Percentiles rank a stretch among this genome's conserved stretches.
phyloP scores from a whole-genome alignment of 345 rosid species.

The Carallia pectinifolia region DNA sequence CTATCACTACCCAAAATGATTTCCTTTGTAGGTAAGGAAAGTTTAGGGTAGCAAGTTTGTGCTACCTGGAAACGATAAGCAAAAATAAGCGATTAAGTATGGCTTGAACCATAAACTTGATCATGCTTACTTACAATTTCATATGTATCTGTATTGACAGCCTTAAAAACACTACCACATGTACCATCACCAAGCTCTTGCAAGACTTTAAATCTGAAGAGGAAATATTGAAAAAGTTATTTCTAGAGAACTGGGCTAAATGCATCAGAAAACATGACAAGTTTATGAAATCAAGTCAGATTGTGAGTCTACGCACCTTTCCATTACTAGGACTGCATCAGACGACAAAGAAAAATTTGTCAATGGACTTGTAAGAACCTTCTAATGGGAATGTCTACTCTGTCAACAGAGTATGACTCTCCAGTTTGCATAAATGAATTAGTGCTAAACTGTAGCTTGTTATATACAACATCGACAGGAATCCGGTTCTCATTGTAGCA shows the following conservation, averaged over 20 bases:
- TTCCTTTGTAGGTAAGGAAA: conserved; percentile 5
- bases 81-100: background rate
- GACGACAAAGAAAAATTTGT: conserved; percentile 44
- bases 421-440: conserved; percentile 40
- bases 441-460: conserved; percentile 66
- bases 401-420: conserved; percentile 35
- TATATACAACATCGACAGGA: conserved; percentile 42
- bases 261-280: background rate
- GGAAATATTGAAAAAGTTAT: conserved; percentile 3
- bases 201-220: conserved; percentile 64
- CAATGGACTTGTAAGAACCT: conserved; percentile 62
- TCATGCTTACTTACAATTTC: conserved; percentile 58
- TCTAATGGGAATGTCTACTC: conserved; percentile 50
- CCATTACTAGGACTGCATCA: conserved; percentile 50
- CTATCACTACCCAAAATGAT: background rate
- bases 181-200: conserved; percentile 98
- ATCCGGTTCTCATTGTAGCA: conserved; percentile 52
- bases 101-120: background rate
- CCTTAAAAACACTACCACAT: conserved; percentile 89
- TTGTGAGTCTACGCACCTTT: conserved; percentile 49
- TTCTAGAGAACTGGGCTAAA: background rate
- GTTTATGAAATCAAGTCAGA: conserved; percentile 6
- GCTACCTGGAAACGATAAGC: background rate
- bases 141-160: conserved; percentile 62
- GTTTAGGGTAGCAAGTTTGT: background rate